A percentile compares a stretch with the other conserved stretches of the same genome.
Conservation (phyloP, 2,329 filamentous ascomycete genomes). For the Thyridium curvatum region DNA sequence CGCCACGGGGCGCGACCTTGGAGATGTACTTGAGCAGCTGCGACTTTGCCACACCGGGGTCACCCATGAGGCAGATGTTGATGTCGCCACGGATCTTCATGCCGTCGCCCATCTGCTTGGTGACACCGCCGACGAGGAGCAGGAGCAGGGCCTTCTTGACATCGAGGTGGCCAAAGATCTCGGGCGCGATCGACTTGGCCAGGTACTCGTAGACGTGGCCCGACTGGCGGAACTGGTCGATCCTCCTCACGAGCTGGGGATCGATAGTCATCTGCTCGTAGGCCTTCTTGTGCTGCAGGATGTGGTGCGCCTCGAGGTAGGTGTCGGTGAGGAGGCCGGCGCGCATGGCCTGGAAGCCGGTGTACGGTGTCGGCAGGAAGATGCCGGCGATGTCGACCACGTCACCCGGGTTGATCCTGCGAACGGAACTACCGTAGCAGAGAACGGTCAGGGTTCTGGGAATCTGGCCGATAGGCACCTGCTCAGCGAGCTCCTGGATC, state of each 20-base stretch:
- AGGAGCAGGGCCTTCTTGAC: conserved; percentile 98
- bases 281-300: conserved; percentile 95
- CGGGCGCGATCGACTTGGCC: conserved; percentile 91
- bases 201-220: conserved; percentile 95
- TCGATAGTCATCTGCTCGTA: conserved; percentile 91
- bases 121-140: conserved; percentile 90
- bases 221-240: conserved; percentile 76
- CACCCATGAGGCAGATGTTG: conserved; percentile 98
- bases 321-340: conserved; percentile 96
- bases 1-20: conserved; percentile 90
- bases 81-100: conserved; percentile 99
- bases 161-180: conserved; percentile 93
- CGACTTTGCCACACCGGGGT: conserved; percentile 98
- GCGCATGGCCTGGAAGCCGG: conserved; percentile 96
- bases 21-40: conserved; percentile 97
- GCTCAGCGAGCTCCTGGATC: conserved; percentile 98
- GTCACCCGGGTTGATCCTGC: conserved; percentile 88
- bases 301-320: conserved; percentile 89
- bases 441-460: conserved; percentile 84
- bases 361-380: conserved; percentile 95
- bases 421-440: conserved; percentile 79
- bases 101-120: conserved; percentile 93
- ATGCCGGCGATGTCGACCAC: conserved; percentile 91
- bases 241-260: conserved; percentile 69
- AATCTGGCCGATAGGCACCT: conserved; percentile 96